These are phyloP conservation scores for Thecaphora thlaspeos DNA, from an alignment of 1,284 basidiomycete species.

Conservation along the genomic window DNA sequence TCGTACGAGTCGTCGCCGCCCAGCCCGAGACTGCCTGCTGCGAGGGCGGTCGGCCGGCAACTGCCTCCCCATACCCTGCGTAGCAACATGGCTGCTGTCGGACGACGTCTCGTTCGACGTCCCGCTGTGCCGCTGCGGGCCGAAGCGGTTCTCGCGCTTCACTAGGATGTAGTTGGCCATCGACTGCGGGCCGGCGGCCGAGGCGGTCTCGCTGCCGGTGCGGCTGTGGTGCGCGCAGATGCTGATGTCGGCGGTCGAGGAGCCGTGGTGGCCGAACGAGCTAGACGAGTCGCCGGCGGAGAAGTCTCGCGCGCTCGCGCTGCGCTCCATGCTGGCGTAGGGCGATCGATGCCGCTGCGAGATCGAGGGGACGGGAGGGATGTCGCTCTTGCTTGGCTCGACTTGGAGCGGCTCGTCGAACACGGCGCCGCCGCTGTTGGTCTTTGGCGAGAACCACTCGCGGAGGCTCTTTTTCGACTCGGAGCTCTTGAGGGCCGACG, in stretches of 20 bases:
- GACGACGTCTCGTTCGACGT: too few species aligned
- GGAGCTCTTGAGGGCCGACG: not conserved
- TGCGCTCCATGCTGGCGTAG: not conserved
- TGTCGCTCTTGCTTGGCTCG: not conserved
- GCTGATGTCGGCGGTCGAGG: not conserved
- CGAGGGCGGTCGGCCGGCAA: too few species aligned
- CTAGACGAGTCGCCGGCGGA: not conserved
- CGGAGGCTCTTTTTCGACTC: conserved; percentile 17
- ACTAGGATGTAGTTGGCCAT: not conserved
- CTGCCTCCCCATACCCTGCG: too few species aligned
- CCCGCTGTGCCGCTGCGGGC: not conserved
- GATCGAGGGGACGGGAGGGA: not conserved
- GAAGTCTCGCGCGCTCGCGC: not conserved
- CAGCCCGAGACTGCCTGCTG: too few species aligned
- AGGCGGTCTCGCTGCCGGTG: not conserved
- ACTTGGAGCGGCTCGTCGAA: conserved; percentile 28
- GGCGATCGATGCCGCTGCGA: not conserved
- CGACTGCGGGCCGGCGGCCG: not conserved
- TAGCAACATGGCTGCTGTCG: too few species aligned
- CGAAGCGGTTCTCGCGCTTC: not conserved
- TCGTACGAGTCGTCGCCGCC: too few species aligned
- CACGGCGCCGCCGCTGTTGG: not conserved
- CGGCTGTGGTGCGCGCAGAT: not conserved
- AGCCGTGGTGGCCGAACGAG: not conserved
- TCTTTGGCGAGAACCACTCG: conserved; percentile 12